A percentile compares a stretch with the other conserved stretches of the same genome.
These are phyloP conservation scores for Carex myosuroides DNA, from an alignment of 176 grass and related monocot species.

Conservation along the genomic window DNA sequence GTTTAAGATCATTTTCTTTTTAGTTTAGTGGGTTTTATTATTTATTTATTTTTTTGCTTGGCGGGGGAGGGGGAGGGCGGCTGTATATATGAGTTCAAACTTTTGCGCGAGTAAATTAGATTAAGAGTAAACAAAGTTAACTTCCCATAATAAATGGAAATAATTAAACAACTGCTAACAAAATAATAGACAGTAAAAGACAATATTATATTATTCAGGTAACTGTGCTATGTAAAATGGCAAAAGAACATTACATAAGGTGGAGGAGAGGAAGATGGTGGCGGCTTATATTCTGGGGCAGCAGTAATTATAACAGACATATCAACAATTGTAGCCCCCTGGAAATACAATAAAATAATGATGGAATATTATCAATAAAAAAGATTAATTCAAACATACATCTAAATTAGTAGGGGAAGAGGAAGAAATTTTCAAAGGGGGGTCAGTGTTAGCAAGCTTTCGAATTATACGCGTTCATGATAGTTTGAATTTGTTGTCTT, in stretches of 20 bases:
- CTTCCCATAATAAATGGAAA: not conserved
- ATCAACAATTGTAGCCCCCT: conserved; percentile 86
- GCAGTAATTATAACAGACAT: conserved; percentile 71
- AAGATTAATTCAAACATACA: not conserved
- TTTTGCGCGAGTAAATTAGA: not conserved
- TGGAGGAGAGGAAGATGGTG: conserved; percentile 44
- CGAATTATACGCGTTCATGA: too few relatives aligned
- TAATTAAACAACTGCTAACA: not conserved
- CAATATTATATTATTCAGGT: not conserved
- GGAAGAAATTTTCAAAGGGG: too few relatives aligned
- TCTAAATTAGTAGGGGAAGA: not conserved
- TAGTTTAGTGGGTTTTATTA: not conserved
- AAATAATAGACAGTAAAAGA: not conserved
- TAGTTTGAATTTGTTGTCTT: too few relatives aligned
- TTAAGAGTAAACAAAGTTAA: too few relatives aligned
- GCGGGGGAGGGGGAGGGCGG: not conserved
- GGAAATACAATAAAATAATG: not conserved
- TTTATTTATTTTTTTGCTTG: not conserved
- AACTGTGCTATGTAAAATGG: not conserved
- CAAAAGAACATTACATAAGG: conserved; percentile 22
- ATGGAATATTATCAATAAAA: not conserved
- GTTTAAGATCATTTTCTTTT: not conserved
- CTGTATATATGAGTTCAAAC: not conserved
- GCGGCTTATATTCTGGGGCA: conserved; percentile 70
- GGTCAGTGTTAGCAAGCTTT: too few relatives aligned